Evolutionary conservation across 306 rosid genomes (phyloP).

Genomic region (Prunus mume): DNA sequence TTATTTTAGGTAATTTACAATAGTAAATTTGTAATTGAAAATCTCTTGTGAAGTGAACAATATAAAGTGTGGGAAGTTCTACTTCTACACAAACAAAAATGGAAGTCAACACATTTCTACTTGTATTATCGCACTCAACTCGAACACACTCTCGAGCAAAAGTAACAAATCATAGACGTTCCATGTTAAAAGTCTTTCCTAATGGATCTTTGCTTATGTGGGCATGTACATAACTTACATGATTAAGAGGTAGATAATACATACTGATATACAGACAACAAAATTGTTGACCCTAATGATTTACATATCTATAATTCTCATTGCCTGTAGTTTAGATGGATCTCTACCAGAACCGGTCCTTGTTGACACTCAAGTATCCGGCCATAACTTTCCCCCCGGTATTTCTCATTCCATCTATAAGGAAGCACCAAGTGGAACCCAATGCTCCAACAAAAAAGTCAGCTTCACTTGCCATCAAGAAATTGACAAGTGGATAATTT

Average conservation of each 20-base stretch:
- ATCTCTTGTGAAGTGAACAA: too few species aligned
- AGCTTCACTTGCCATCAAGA: conserved; percentile 90
- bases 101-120: too few species aligned
- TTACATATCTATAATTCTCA: not conserved
- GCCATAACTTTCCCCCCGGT: conserved; percentile 96
- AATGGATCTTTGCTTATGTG: not conserved
- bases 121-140: too few species aligned
- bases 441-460: conserved; percentile 83
- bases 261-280: not conserved
- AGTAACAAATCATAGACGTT: not conserved
- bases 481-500: conserved; percentile 80
- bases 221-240: not conserved
- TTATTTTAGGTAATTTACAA: too few species aligned
- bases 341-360: conserved; percentile 81
- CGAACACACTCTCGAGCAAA: too few species aligned
- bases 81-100: too few species aligned
- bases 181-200: not conserved
- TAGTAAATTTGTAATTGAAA: too few species aligned
- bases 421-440: conserved; percentile 95
- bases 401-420: conserved; percentile 94
- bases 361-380: conserved; percentile 90
- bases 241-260: not conserved
- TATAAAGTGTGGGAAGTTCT: too few species aligned
- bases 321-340: not conserved
- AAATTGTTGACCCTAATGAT: conserved; percentile 1